A percentile compares a stretch with the other conserved stretches of the same genome.
Evolutionary conservation across 768 basidiomycete genomes (phyloP).

Genomic region (Mrakia blollopis): DNA sequence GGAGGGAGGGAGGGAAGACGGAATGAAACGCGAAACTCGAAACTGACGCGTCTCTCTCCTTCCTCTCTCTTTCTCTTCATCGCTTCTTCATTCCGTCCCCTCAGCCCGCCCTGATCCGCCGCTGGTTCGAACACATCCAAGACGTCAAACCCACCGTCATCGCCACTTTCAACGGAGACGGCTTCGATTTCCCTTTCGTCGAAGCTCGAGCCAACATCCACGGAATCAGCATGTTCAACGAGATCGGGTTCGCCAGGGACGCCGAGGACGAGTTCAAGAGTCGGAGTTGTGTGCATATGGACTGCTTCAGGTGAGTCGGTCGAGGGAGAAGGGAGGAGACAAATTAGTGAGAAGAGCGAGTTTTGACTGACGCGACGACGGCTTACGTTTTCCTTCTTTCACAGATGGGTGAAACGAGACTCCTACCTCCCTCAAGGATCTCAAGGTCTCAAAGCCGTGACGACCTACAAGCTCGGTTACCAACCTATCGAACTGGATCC

Average conservation of each 20-base stretch:
- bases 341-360: not conserved
- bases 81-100: no score
- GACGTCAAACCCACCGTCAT: constrained; percentile 93
- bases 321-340: not conserved
- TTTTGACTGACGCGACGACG: not conserved
- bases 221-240: constrained; percentile 92
- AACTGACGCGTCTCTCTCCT: not conserved
- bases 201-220: constrained; percentile 75
- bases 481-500: constrained; percentile 96
- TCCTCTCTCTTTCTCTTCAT: not conserved
- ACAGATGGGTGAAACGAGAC: constrained; percentile 91
- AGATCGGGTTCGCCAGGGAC: constrained; percentile 88
- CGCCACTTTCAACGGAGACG: constrained; percentile 97
- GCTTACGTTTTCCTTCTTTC: not conserved
- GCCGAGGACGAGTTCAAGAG: constrained; percentile 93
- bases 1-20: not conserved
- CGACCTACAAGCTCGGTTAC: constrained; percentile 91
- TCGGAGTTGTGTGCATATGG: constrained; percentile 91
- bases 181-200: constrained; percentile 98
- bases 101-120: constrained; percentile 72
- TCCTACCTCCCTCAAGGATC: constrained; percentile 97
- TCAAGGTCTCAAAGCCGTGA: constrained; percentile 97
- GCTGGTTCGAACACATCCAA: constrained; percentile 91
- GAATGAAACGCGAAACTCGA: not conserved
- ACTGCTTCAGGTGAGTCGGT: constrained; percentile 69